A percentile compares a stretch with the other conserved stretches of the same genome.
Conservation (phyloP, 805 yeast species). For the Alloascoidea africana region DNA sequence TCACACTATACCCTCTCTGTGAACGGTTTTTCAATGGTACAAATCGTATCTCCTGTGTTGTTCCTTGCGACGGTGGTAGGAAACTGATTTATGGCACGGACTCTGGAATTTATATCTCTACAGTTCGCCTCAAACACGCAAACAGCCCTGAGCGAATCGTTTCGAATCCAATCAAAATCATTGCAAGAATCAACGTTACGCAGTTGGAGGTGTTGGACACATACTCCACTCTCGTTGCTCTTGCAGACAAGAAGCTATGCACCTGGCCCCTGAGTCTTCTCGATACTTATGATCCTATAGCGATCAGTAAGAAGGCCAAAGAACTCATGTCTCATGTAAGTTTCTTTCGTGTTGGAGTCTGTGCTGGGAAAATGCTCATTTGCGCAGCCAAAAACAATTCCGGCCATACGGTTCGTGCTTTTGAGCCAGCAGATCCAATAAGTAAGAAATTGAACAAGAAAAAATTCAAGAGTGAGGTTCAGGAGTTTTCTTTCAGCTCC, state of each 20-base stretch:
- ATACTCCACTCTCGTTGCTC: slow-evolving; percentile 65
- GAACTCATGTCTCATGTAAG: slow-evolving; percentile 78
- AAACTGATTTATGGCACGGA: slow-evolving; percentile 85
- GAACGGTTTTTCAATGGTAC: slow-evolving; percentile 59
- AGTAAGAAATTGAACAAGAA: slow-evolving; percentile 13
- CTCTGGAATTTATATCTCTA: slow-evolving; percentile 76
- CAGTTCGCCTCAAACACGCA: slow-evolving; percentile 42
- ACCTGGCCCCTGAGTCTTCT: slow-evolving; percentile 67
- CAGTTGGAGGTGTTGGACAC: slow-evolving; percentile 90
- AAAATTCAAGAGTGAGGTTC: slow-evolving; percentile 51
- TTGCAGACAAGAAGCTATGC: slow-evolving; percentile 69
- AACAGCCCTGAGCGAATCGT: slow-evolving; percentile 39
- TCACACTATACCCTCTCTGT: slow-evolving; percentile 60
- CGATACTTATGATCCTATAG: slow-evolving; percentile 21
- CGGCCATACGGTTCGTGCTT: slow-evolving; percentile 62
- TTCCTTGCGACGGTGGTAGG: slow-evolving; percentile 89
- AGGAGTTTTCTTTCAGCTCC: slow-evolving; percentile 68
- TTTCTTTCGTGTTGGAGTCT: slow-evolving; percentile 85
- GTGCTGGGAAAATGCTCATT: slow-evolving; percentile 76
- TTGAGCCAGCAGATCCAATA: slow-evolving; percentile 75
- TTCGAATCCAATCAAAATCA: slow-evolving; percentile 60
- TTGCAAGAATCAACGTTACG: slow-evolving; percentile 61
- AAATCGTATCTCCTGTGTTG: slow-evolving; percentile 78
- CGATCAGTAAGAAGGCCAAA: slow-evolving; percentile 43
- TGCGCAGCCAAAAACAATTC: slow-evolving; percentile 81